phyloP scores from a whole-genome alignment of 2,329 filamentous ascomycete species.

The Xenoacremonium recifei region DNA sequence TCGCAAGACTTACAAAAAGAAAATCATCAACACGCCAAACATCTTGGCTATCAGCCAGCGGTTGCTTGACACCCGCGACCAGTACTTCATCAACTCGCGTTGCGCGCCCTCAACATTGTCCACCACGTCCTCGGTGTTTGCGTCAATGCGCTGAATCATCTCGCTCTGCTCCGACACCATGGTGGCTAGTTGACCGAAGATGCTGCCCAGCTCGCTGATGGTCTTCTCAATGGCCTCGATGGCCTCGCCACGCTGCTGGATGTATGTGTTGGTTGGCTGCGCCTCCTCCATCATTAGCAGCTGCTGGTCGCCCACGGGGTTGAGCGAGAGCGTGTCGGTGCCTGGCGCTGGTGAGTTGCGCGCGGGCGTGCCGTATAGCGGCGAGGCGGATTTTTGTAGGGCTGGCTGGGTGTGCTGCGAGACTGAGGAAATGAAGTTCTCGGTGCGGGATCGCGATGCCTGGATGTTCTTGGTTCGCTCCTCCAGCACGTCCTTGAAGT shows the following conservation, averaged over 20 bases:
- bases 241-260: slow-evolving; percentile 89
- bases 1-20: slow-evolving; percentile 60
- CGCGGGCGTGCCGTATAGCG: slow-evolving; percentile 78
- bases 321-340: slow-evolving; percentile 77
- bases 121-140: slow-evolving; percentile 96
- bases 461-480: slow-evolving; percentile 98
- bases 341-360: slow-evolving; percentile 65
- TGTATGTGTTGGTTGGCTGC: slow-evolving; percentile 81
- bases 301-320: slow-evolving; percentile 79
- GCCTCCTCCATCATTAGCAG: slow-evolving; percentile 92
- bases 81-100: slow-evolving; percentile 93
- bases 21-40: slow-evolving; percentile 86
- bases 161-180: slow-evolving; percentile 98
- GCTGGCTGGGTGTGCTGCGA: slow-evolving; percentile 71
- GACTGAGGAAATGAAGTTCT: slow-evolving; percentile 93
- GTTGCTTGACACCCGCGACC: slow-evolving; percentile 90
- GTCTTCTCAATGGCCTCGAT: slow-evolving; percentile 97
- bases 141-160: slow-evolving; percentile 96
- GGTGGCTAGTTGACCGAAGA: slow-evolving; percentile 89
- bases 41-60: slow-evolving; percentile 88
- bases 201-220: slow-evolving; percentile 83
- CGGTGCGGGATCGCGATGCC: slow-evolving; percentile 84
- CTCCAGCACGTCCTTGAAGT: slow-evolving; percentile 97
- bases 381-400: slow-evolving; percentile 74
- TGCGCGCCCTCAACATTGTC: slow-evolving; percentile 98